phyloP scores from a whole-genome alignment of 768 basidiomycete genomes.

The Boletus speciosus region DNA sequence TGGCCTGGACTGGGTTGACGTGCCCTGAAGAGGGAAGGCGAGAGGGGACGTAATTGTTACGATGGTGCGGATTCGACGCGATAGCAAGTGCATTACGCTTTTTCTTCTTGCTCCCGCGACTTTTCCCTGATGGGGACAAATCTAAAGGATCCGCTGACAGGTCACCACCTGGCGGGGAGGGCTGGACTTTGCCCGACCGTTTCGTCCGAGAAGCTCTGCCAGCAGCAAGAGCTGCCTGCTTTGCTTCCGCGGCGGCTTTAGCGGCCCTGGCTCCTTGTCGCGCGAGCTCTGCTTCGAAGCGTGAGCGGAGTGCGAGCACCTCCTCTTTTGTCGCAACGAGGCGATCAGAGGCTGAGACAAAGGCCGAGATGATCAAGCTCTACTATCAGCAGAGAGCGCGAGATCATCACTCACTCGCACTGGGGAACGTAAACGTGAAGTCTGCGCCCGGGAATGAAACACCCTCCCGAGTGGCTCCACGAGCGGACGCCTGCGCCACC shows the following conservation, averaged over 20 bases:
- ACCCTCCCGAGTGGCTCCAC: slow-evolving; percentile 19
- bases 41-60: slow-evolving; percentile 90
- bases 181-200: slow-evolving; percentile 38
- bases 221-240: slow-evolving; percentile 44
- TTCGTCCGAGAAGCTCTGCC: slow-evolving; percentile 36
- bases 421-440: slow-evolving; percentile 61
- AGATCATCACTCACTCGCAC: slow-evolving; percentile 63
- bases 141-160: slow-evolving; percentile 39
- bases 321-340: slow-evolving; percentile 66
- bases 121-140: slow-evolving; percentile 29
- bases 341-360: slow-evolving; percentile 63
- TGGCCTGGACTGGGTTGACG: slow-evolving; percentile 36
- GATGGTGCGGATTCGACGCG: slow-evolving; percentile 92
- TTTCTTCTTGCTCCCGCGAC: slow-evolving; percentile 72
- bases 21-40: slow-evolving; percentile 57
- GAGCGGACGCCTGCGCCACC: slow-evolving; percentile 17
- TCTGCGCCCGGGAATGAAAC: slow-evolving; percentile 47
- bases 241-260: slow-evolving; percentile 48
- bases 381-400: slow-evolving; percentile 18
- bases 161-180: slow-evolving; percentile 30
- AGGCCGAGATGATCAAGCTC: slow-evolving; percentile 28
- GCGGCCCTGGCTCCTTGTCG: slow-evolving; percentile 60
- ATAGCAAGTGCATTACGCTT: slow-evolving; percentile 89
- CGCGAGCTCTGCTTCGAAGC: slow-evolving; percentile 72
- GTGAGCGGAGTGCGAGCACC: slow-evolving; percentile 58